phyloP scores from a whole-genome alignment of 768 basidiomycete genomes.

The Auricularia heimuer region DNA sequence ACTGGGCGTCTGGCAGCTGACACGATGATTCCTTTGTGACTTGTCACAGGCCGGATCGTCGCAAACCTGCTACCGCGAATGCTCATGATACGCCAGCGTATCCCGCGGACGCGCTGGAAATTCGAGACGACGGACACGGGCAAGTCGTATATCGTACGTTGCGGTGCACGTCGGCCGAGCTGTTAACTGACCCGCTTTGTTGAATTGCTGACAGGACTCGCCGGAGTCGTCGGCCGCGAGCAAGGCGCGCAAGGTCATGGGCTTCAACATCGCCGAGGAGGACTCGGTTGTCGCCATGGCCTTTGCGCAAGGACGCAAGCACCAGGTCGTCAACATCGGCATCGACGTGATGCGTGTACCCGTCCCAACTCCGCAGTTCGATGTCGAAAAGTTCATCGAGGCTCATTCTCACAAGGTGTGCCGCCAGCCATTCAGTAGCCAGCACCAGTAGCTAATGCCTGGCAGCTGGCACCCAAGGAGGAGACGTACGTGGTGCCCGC shows the following conservation, averaged over 20 bases:
- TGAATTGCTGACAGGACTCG: background rate
- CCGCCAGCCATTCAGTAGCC: conserved; percentile 7
- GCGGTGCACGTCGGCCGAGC: background rate
- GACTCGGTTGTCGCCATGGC: conserved; percentile 37
- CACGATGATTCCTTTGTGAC: background rate
- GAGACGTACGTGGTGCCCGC: conserved; percentile 41
- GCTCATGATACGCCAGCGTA: conserved; percentile 79
- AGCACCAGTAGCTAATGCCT: too few species aligned
- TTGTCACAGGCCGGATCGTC: conserved; percentile 50
- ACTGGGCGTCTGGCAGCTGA: background rate
- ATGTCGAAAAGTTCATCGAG: conserved; percentile 59
- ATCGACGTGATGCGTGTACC: conserved; percentile 48
- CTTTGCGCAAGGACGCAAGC: conserved; percentile 49
- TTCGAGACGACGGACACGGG: conserved; percentile 42
- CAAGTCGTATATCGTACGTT: conserved; percentile 62
- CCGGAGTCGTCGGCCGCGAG: background rate
- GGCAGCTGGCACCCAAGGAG: conserved; percentile 41
- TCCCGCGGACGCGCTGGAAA: conserved; percentile 71
- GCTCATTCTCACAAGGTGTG: conserved; percentile 67
- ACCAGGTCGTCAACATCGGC: conserved; percentile 73
- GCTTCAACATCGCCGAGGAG: conserved; percentile 13
- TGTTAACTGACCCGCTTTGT: conserved; percentile 35
- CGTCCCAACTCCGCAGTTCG: conserved; percentile 29
- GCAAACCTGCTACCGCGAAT: conserved; percentile 67
- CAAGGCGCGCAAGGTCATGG: conserved; percentile 8